Evolutionary conservation across 768 basidiomycete species (phyloP).

Genomic region (Rhizopogon vinicolor): DNA sequence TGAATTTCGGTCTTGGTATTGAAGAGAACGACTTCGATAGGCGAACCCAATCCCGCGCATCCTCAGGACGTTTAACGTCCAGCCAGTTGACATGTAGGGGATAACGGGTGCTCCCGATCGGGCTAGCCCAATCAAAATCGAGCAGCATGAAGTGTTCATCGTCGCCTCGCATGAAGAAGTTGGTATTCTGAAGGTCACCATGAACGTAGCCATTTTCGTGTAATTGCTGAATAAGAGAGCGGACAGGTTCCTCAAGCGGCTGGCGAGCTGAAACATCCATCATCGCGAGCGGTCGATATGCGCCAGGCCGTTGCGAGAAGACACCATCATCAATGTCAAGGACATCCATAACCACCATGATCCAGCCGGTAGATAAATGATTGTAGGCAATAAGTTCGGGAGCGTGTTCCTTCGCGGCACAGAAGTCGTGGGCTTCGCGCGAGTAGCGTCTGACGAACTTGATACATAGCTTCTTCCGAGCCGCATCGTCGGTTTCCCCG

Average conservation of each 20-base stretch:
- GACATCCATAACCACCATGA: slow-evolving; percentile 4
- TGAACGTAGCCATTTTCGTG: background rate
- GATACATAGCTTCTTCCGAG: background rate
- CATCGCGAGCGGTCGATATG: background rate
- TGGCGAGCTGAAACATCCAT: background rate
- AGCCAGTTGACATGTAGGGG: background rate
- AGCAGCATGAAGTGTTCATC: background rate
- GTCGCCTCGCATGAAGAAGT: background rate
- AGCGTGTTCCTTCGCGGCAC: background rate
- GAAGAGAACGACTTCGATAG: too few species aligned
- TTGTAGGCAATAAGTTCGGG: background rate
- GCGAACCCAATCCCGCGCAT: too few species aligned
- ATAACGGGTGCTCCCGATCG: background rate
- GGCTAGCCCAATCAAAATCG: slow-evolving; percentile 10
- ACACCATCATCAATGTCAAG: background rate
- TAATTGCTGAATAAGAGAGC: background rate
- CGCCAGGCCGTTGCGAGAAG: background rate
- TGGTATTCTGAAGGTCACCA: background rate
- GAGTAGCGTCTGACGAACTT: background rate
- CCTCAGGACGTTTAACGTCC: too few species aligned
- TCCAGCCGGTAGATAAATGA: background rate
- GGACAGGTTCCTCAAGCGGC: background rate
- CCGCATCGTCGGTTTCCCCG: background rate
- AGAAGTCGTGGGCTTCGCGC: background rate
- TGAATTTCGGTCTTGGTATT: too few species aligned